phyloP scores from a whole-genome alignment of 129 eudicot genomes.

The Flaveria robusta region DNA sequence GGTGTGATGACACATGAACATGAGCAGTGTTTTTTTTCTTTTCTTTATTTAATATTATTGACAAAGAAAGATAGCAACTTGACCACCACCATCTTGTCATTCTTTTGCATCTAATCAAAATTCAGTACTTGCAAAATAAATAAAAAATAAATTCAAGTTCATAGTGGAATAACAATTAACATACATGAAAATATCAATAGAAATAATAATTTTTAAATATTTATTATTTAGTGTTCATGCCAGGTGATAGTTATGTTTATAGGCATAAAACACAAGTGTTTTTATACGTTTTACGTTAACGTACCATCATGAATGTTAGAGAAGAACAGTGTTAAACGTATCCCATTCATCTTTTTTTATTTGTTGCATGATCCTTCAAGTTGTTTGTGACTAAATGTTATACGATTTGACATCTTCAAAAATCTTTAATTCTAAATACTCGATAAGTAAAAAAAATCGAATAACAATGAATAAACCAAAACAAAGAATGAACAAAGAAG shows the following conservation, averaged over 20 bases:
- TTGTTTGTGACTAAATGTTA: no score
- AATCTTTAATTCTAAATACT: no score
- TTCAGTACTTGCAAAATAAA: constrained; percentile 11
- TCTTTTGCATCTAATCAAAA: constrained; percentile 19
- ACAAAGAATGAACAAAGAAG: background rate
- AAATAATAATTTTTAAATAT: background rate
- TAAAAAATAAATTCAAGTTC: background rate
- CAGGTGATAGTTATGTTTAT: no score
- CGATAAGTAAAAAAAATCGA: no score
- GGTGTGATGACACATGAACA: constrained; percentile 18
- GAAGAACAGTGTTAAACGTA: no score
- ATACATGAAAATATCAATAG: background rate
- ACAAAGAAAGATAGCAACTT: constrained; percentile 34
- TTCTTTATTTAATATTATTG: constrained; percentile 8
- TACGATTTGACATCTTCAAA: no score
- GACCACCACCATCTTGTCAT: constrained; percentile 33
- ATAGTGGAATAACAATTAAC: background rate
- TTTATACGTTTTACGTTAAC: no score
- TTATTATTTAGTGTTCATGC: background rate
- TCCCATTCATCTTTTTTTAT: no score
- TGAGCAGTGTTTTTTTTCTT: background rate
- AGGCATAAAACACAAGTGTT: no score
- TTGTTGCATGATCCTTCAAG: no score
- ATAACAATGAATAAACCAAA: no score
- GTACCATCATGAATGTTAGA: no score